Conservation (phyloP, 73 alveolate genomes). For the Paramecium sexaurelia region DNA sequence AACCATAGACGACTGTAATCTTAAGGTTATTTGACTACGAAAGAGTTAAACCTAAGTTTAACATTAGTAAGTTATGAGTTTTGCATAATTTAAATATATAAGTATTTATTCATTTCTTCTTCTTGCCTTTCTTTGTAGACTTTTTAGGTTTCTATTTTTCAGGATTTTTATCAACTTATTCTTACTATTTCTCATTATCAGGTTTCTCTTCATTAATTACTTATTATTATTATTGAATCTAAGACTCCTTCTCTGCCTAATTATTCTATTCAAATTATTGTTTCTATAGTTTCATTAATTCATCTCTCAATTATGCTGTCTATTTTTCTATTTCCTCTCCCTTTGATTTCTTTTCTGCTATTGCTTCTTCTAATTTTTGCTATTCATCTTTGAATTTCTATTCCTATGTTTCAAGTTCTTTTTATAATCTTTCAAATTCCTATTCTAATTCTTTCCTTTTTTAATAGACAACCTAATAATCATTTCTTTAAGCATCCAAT, state of each 20-base stretch:
- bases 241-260: not conserved
- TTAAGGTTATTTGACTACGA: not conserved
- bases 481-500: conserved; percentile 23
- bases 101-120: not conserved
- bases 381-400: conserved; percentile 53
- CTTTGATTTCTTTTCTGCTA: conserved; percentile 34
- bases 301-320: conserved; percentile 58
- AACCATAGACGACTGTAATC: not conserved
- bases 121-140: not conserved
- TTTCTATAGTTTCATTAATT: conserved; percentile 39
- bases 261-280: conserved; percentile 25
- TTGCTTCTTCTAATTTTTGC: conserved; percentile 55
- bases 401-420: conserved; percentile 37
- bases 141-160: not conserved
- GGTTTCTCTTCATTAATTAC: conserved; percentile 1
- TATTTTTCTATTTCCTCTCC: conserved; percentile 54
- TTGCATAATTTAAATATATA: not conserved
- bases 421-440: conserved; percentile 46
- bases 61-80: not conserved
- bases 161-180: not conserved
- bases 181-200: not conserved
- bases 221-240: not conserved
- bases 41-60: not conserved
- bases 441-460: conserved; percentile 46
- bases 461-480: conserved; percentile 19